These are phyloP conservation scores for Debaryomyces sp. DNA, from an alignment of 1,139 yeast species.

Conservation along the genomic window DNA sequence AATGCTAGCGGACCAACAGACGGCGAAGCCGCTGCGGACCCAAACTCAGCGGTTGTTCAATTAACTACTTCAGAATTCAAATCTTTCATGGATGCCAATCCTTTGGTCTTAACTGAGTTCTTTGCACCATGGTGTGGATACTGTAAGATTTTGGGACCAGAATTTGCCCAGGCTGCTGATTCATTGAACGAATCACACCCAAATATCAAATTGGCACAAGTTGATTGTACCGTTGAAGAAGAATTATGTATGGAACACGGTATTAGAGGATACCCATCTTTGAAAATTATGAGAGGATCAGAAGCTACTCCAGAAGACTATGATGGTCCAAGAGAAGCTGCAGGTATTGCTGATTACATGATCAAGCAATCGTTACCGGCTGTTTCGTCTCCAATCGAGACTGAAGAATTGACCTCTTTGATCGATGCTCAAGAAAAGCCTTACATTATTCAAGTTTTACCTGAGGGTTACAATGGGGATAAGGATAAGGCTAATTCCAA, in stretches of 20 bases:
- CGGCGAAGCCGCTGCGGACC: slow-evolving; percentile 73
- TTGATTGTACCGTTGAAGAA: slow-evolving; percentile 89
- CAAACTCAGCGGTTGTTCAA: slow-evolving; percentile 86
- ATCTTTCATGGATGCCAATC: slow-evolving; percentile 66
- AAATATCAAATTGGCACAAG: slow-evolving; percentile 79
- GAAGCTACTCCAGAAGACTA: slow-evolving; percentile 57
- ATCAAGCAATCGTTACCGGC: slow-evolving; percentile 81
- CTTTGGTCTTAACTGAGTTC: slow-evolving; percentile 89
- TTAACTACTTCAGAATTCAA: slow-evolving; percentile 64
- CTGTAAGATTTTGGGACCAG: slow-evolving; percentile 93
- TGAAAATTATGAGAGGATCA: slow-evolving; percentile 78
- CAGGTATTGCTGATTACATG: slow-evolving; percentile 79
- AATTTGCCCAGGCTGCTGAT: slow-evolving; percentile 85
- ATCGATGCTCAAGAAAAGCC: slow-evolving; percentile 52
- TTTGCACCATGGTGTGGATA: slow-evolving; percentile 99
- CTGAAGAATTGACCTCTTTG: slow-evolving; percentile 53
- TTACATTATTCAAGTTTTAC: slow-evolving; percentile 55
- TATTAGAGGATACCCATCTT: slow-evolving; percentile 89
- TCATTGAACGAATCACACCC: slow-evolving; percentile 57
- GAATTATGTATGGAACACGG: slow-evolving; percentile 76
- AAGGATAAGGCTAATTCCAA: slow-evolving; percentile 33
- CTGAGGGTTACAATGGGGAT: slow-evolving; percentile 19
- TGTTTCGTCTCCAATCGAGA: slow-evolving; percentile 55
- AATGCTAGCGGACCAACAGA: slow-evolving; percentile 44
- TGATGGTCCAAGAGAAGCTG: slow-evolving; percentile 83